Percentiles rank a stretch among this genome's conserved stretches.
These are phyloP conservation scores for Chamaenerion angustifolium DNA, from an alignment of 345 rosid species.

Conservation along the genomic window DNA sequence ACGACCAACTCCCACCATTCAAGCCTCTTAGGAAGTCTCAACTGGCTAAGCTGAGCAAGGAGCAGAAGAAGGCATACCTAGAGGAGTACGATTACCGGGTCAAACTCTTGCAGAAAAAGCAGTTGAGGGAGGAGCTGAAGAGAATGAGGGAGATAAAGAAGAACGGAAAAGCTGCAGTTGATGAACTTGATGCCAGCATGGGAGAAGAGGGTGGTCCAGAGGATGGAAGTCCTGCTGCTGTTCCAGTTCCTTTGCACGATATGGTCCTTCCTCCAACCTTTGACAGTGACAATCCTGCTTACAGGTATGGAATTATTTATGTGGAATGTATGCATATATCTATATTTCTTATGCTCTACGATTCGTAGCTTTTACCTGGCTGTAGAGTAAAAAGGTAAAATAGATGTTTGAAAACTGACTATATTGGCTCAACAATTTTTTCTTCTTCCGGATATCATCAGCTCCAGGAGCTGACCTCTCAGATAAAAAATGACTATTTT, in stretches of 20 bases:
- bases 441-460: no score
- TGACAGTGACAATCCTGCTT: constrained; percentile 72
- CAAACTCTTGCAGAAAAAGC: constrained; percentile 85
- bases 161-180: constrained; percentile 47
- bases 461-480: no score
- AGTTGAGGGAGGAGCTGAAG: constrained; percentile 75
- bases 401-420: no score
- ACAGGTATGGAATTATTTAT: constrained; percentile 17
- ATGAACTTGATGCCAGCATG: constrained; percentile 28
- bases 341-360: no score
- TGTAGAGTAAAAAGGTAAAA: no score
- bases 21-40: constrained; percentile 71
- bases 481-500: no score
- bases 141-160: constrained; percentile 75
- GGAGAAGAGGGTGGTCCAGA: constrained; percentile 72
- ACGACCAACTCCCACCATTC: constrained; percentile 89
- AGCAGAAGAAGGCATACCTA: constrained; percentile 65
- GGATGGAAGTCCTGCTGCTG: constrained; percentile 64
- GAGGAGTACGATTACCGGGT: constrained; percentile 96
- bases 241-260: constrained; percentile 81
- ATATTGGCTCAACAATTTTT: no score
- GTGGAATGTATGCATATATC: background rate
- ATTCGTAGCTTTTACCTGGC: no score
- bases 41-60: constrained; percentile 67
- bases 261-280: constrained; percentile 87